Evolutionary conservation across 1,284 basidiomycete genomes (phyloP).

Genomic region (Ganoderma meredithae): DNA sequence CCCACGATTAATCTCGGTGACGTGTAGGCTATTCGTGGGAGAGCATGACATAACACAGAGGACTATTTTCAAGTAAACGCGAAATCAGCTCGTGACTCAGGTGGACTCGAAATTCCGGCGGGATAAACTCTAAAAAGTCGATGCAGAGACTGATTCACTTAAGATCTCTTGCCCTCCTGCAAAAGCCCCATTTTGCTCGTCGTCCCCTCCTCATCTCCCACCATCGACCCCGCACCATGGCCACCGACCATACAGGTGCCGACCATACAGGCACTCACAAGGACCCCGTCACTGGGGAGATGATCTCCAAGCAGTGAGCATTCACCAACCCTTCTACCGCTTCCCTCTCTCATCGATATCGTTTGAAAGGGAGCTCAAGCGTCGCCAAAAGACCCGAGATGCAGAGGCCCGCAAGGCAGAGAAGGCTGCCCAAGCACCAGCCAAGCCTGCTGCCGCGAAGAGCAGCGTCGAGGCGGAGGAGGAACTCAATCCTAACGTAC

Average conservation of each 20-base stretch:
- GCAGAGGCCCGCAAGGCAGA: conserved; percentile 88
- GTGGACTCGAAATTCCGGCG: conserved; percentile 13
- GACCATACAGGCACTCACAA: conserved; percentile 66
- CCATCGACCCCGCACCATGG: conserved; percentile 50
- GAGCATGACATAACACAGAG: not conserved
- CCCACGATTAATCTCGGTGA: conserved; percentile 5
- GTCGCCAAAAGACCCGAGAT: conserved; percentile 85
- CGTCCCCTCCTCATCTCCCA: conserved; percentile 15
- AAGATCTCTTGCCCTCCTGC: conserved; percentile 32
- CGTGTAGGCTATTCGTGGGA: conserved; percentile 24
- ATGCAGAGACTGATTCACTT: conserved; percentile 42
- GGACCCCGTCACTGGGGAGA: conserved; percentile 92
- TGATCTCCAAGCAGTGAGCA: conserved; percentile 92
- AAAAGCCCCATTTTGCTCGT: conserved; percentile 15
- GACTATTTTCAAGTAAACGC: conserved; percentile 1
- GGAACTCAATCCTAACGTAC: conserved; percentile 84
- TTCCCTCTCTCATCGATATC: conserved; percentile 39
- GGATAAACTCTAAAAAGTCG: conserved; percentile 36
- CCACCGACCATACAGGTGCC: conserved; percentile 57
- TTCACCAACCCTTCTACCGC: conserved; percentile 19
- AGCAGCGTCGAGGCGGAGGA: conserved; percentile 63
- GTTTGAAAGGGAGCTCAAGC: conserved; percentile 85
- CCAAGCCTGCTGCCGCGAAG: conserved; percentile 48
- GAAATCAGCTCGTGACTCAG: conserved; percentile 28
- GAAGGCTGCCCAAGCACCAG: conserved; percentile 64